These are phyloP conservation scores for Cystodermella granulosa DNA, from an alignment of 1,284 basidiomycete species.

Conservation along the genomic window DNA sequence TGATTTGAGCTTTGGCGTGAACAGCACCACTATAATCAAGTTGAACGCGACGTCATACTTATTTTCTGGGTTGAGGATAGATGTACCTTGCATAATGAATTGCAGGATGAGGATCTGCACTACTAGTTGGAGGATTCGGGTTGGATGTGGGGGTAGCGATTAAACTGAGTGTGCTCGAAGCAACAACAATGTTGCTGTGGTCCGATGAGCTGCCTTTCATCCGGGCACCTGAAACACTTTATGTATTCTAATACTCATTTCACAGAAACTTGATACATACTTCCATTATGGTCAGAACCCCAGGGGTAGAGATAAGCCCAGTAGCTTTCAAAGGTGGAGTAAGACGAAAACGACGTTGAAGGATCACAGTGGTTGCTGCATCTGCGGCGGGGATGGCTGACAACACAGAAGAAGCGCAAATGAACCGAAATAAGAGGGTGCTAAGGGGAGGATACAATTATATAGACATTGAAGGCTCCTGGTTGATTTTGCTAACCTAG, in stretches of 20 bases:
- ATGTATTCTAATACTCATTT: background rate
- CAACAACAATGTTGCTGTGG: slow-evolving; percentile 38
- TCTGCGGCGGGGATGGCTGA: slow-evolving; percentile 10
- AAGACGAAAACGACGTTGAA: slow-evolving; percentile 36
- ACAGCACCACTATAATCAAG: slow-evolving; percentile 34
- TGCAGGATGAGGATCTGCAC: slow-evolving; percentile 37
- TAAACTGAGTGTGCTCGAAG: slow-evolving; percentile 38
- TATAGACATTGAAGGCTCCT: too few species aligned
- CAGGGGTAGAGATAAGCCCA: slow-evolving; percentile 46
- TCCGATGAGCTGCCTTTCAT: slow-evolving; percentile 41
- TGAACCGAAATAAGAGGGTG: too few species aligned
- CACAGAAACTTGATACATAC: slow-evolving; percentile 21
- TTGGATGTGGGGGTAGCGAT: slow-evolving; percentile 42
- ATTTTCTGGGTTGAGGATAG: background rate
- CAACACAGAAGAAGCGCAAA: slow-evolving; percentile 1
- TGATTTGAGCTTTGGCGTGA: slow-evolving; percentile 43
- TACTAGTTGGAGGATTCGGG: slow-evolving; percentile 37
- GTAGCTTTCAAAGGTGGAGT: slow-evolving; percentile 35
- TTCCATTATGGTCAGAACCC: slow-evolving; percentile 47
- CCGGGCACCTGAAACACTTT: slow-evolving; percentile 32
- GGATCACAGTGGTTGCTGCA: slow-evolving; percentile 40
- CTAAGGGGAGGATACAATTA: too few species aligned
- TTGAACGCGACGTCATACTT: background rate
- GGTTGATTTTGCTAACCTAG: too few species aligned
- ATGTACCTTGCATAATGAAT: slow-evolving; percentile 40